These are phyloP conservation scores for Saccharomycopsis sp. DNA, from an alignment of 805 yeast genomes.

Conservation along the genomic window DNA sequence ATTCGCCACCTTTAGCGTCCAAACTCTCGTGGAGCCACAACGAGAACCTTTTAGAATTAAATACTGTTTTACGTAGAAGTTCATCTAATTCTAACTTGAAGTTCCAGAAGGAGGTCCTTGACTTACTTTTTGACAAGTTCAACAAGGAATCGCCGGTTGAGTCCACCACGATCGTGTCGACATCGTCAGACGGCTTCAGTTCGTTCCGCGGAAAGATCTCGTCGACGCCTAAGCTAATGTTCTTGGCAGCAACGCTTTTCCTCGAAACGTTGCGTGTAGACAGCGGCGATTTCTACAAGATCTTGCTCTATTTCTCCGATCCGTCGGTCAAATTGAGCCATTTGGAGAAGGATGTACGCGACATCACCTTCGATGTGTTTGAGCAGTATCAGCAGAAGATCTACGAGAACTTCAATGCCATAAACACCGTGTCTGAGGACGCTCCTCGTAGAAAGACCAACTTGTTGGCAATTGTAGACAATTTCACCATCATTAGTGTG, in stretches of 20 bases:
- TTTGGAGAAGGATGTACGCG: slow-evolving; percentile 52
- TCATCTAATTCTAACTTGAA: slow-evolving; percentile 76
- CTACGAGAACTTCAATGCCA: background rate
- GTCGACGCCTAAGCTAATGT: slow-evolving; percentile 63
- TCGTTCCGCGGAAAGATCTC: slow-evolving; percentile 27
- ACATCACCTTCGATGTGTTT: slow-evolving; percentile 11
- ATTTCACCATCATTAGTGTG: slow-evolving; percentile 34
- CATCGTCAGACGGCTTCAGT: slow-evolving; percentile 33
- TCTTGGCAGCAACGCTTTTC: slow-evolving; percentile 73
- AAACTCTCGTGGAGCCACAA: slow-evolving; percentile 74
- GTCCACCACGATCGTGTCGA: slow-evolving; percentile 30
- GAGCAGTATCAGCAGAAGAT: slow-evolving; percentile 5
- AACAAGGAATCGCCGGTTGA: slow-evolving; percentile 25
- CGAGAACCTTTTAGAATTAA: slow-evolving; percentile 88
- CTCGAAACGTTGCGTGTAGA: slow-evolving; percentile 74
- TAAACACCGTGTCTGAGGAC: too few species aligned
- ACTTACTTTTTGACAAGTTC: slow-evolving; percentile 20
- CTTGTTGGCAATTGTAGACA: slow-evolving; percentile 38
- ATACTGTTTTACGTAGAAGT: slow-evolving; percentile 84
- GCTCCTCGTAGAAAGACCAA: too few species aligned
- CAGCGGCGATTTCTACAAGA: slow-evolving; percentile 75
- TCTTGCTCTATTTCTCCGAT: slow-evolving; percentile 75
- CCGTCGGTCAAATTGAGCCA: slow-evolving; percentile 69
- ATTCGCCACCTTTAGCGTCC: slow-evolving; percentile 82
- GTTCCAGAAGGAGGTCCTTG: slow-evolving; percentile 60